phyloP scores from a whole-genome alignment of 345 rosid genomes.

The Corchorus capsularis region DNA sequence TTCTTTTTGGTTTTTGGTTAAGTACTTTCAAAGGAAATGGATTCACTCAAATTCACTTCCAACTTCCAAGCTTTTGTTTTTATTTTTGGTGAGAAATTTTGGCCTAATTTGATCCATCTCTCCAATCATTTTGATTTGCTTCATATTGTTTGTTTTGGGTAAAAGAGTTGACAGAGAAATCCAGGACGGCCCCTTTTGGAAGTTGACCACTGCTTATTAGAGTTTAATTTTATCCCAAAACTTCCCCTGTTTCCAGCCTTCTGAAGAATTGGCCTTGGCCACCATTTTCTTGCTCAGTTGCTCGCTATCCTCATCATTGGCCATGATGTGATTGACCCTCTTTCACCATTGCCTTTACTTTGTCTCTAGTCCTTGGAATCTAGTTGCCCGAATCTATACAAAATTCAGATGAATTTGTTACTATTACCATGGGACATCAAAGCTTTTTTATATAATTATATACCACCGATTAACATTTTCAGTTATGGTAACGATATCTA shows the following conservation, averaged over 20 bases:
- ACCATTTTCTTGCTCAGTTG: neutral
- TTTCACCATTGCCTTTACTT: neutral
- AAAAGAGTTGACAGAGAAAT: neutral
- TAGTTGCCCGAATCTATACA: slow-evolving; percentile 2
- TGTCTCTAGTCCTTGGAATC: slow-evolving; percentile 18
- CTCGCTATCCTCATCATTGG: slow-evolving; percentile 10
- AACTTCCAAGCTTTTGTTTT: neutral
- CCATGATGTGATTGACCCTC: slow-evolving; percentile 10
- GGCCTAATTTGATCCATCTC: neutral
- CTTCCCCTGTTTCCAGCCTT: neutral
- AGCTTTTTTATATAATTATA: neutral
- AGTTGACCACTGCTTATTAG: neutral
- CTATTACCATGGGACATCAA: neutral
- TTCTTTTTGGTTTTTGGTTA: neutral
- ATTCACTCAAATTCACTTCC: neutral
- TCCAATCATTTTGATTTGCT: neutral
- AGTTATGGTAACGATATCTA: too few relatives aligned
- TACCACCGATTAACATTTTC: neutral
- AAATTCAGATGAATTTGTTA: neutral
- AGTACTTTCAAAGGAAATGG: neutral
- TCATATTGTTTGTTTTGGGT: neutral
- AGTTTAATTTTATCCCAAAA: neutral
- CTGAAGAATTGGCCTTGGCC: neutral
- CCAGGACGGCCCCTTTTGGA: neutral
- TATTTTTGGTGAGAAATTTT: neutral